Base-by-base conservation (phyloP, 352 stramenopile species). In the Phytopythium oedochilum region DNA sequence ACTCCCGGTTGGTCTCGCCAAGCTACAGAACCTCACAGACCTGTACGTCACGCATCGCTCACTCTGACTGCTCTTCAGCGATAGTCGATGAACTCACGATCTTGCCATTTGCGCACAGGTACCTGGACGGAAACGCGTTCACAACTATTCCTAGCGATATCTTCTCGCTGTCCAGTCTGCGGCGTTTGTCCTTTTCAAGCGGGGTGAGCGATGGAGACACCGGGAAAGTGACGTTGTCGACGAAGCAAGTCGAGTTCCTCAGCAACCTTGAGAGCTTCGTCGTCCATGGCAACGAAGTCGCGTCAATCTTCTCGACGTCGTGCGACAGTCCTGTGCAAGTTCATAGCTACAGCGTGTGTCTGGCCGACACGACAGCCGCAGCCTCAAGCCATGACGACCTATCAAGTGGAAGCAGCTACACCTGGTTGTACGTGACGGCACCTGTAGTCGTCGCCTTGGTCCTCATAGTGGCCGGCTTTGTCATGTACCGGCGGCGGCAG, bases 311-410 rank as follows among this genome's bases (percentile, higher is more conserved):
- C 25, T 55, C 59, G 23, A 74, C 64, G 0, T 51, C 39, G 9
- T 79, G 70, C 18, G 49, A 56, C 0, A 18, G 29, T 6, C 45
- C 58, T 0, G 31, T 42, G 0, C 18, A 40, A 23, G 60, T 73
- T 18, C 55, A 56, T 9, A 53, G 50, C 23, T 73, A 73, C 43
- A 56, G n/a, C 7, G 55, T 76, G 10, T 79, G 70, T 29, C 25
- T 74, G 20, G 8, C 20, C 1, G 17, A 15, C 14, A 14, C 36
- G n/a, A 39, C 31, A 6, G 25, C 26, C n/a, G 22, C 20, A 17
- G 29, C 29, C 2, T 40, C 28, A 8, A 25, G n/a, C 20, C 9
- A 35, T 4, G 28, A 15, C 1, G 38, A 26, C 5, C 31, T n/a
- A n/a, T 52, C 28, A 20, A 35, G 38, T 26, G 26, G 28, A 9